Base-by-base conservation (phyloP, 2,329 filamentous ascomycete genomes). In the Alternaria arborescens region DNA sequence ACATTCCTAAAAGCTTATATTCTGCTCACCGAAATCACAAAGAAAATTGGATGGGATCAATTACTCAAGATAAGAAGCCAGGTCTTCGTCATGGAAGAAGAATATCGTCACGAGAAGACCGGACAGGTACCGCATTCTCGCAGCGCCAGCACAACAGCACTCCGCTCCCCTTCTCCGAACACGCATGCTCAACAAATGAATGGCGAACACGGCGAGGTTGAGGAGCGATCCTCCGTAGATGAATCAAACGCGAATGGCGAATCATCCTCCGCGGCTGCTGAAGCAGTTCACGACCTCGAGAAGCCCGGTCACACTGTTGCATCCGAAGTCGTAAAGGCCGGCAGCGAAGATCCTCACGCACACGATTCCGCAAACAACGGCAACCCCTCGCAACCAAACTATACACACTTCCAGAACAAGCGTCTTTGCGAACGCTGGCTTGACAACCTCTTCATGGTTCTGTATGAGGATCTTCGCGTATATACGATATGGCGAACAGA, bases 401-500 rank as follows among this genome's bases (percentile, higher is more conserved):
- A 97, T 69, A 94, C 93, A 7, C 92, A 94, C 70, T 93, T 99
- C 75, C 95, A 96, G 77, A 97, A 97, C 80, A 99, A 99, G 82
- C 90, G 95, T 1, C 87, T 99, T 1, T 99, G 95, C 74, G 95
- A 99, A 80, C 89, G 95, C 69, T 99, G 95, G 95, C 86, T 99
- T 3, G 95, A 99, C 80, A 98, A 97, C 72, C 86, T 99, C 22
- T 99, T 99, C 82, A 99, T 99, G 95, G 95, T 98, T 0, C 86
- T 99, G 3, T 99, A 99, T 78, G 95, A 99, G 79, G 95, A 99
- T 74, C 86, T 99, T 18, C 92, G 95, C 51, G 94, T 99, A 46
- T 99, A 99, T 83, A 99, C 95, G 12, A 99, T 99, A 78, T 99
- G 95, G 95, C 90, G 95, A 58, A 98, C 95, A 0, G 95, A 99